phyloP scores from a whole-genome alignment of 108 stramenopile species.

The Nannochloropsis granulata region DNA sequence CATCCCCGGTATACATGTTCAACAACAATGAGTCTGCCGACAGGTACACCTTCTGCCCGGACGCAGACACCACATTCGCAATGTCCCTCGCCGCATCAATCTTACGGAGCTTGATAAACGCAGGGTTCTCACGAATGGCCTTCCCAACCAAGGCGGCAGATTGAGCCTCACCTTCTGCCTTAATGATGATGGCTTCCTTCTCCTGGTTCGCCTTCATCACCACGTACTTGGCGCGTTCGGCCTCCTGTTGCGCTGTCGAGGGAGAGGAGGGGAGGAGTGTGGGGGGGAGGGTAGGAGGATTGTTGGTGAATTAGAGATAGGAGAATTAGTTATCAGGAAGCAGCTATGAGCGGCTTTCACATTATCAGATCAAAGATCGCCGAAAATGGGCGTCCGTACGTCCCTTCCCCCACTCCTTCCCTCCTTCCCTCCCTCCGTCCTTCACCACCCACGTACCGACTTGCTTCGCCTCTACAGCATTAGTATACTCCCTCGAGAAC shows the following conservation, averaged over 20 bases:
- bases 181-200: constrained; percentile 82
- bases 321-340: not conserved
- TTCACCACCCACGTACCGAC: constrained; percentile 44
- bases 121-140: constrained; percentile 97
- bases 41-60: not conserved
- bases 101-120: constrained; percentile 93
- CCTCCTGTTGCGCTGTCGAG: constrained; percentile 81
- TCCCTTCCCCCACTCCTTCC: not conserved
- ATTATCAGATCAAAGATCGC: no score
- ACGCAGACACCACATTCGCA: constrained; percentile 34
- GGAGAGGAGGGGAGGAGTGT: not conserved
- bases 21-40: not conserved
- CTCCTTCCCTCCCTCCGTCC: not conserved
- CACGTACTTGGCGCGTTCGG: constrained; percentile 92
- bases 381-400: no score
- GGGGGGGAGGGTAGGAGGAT: no score
- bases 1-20: not conserved
- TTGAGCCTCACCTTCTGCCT: constrained; percentile 96
- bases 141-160: constrained; percentile 89
- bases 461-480: constrained; percentile 98
- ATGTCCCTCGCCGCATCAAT: constrained; percentile 98
- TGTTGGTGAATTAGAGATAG: not conserved
- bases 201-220: constrained; percentile 93
- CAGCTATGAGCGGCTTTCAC: no score
- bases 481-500: constrained; percentile 95